These are phyloP conservation scores for Penicillium subrubescens DNA, from an alignment of 495 filamentous ascomycete genomes.

Conservation along the genomic window DNA sequence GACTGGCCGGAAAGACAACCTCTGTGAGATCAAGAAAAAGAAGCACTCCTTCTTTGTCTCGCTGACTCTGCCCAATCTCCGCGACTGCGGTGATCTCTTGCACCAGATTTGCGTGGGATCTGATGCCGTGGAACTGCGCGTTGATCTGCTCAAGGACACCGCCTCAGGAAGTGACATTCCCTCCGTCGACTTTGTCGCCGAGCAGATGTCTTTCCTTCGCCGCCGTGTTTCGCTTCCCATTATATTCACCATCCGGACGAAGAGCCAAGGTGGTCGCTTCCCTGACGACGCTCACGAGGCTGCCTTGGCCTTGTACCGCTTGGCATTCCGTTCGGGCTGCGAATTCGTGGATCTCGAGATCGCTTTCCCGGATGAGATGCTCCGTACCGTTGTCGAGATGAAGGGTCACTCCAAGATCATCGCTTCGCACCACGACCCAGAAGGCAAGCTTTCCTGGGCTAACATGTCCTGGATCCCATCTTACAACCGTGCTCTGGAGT, in stretches of 20 bases:
- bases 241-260: conserved; percentile 90
- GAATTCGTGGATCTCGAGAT: conserved; percentile 96
- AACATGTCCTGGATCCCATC: conserved; percentile 84
- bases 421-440: conserved; percentile 91
- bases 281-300: conserved; percentile 73
- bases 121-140: conserved; percentile 90
- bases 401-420: conserved; percentile 82
- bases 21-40: conserved; percentile 69
- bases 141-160: conserved; percentile 87
- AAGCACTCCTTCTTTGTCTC: conserved; percentile 89
- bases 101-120: conserved; percentile 77
- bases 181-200: conserved; percentile 71
- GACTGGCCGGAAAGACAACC: conserved; percentile 65
- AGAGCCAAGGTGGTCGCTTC: conserved; percentile 85
- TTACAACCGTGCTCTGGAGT: conserved; percentile 84
- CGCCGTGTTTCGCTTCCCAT: conserved; percentile 76
- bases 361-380: conserved; percentile 73
- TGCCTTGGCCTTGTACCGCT: conserved; percentile 70
- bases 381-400: conserved; percentile 63
- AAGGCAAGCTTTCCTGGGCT: conserved; percentile 77
- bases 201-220: conserved; percentile 80
- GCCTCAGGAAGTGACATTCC: conserved; percentile 58
- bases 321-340: conserved; percentile 78
- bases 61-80: conserved; percentile 77
- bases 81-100: conserved; percentile 61